Evolutionary conservation across 2,329 filamentous ascomycete species (phyloP), one percentile per base, ranked within the genome.

Genomic region (Trichoderma koningii): DNA sequence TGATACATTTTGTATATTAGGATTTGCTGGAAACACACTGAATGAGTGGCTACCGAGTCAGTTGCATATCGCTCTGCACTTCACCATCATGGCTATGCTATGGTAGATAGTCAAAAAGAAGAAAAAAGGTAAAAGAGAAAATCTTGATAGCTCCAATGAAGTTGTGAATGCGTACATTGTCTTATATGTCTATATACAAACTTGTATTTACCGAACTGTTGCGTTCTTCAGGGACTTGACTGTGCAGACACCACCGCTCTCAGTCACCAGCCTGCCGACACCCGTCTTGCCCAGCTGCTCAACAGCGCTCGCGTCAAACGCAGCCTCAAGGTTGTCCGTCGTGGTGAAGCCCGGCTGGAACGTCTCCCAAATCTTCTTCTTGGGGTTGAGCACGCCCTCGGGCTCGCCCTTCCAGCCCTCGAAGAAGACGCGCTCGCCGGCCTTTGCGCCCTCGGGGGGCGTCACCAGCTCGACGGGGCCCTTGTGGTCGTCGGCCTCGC

Each of bases 301-400:
- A 42, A 97, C 91, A 52, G 82, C 87, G 51, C 80, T 84, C 3
- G 90, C 91, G 73, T 98, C 91, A 75, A 98, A 99, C 0, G 85
- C 93, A 42, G 97, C 94, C 78, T 93, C 90, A 59, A 94, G 82
- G 53, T 78, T 79, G 7, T 89, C 89, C 1, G 90, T 96, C 7
- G 94, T 99, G 34, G 91, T 96, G 81, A 98, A 98, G 0, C 94
- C 95, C 1, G 93, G 93, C 83, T 98, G 94, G 80, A 97, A 92
- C 10, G 85, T 92, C 84, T 99, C 95, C 93, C 94, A 98, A 67
- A 98, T 83, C 88, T 98, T 98, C 88, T 98, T 99, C 89, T 99
- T 99, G 66, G 95, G 95, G 84, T 98, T 99, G 65, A 99, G 85
- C 59, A 94, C 87, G 68, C 89, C 89, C 84, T 99, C 95, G 0